A percentile compares a stretch with the other conserved stretches of the same genome.
These are phyloP conservation scores for Creolimax fragrantissima DNA, from an alignment of 78 protist species.

Conservation along the genomic window DNA sequence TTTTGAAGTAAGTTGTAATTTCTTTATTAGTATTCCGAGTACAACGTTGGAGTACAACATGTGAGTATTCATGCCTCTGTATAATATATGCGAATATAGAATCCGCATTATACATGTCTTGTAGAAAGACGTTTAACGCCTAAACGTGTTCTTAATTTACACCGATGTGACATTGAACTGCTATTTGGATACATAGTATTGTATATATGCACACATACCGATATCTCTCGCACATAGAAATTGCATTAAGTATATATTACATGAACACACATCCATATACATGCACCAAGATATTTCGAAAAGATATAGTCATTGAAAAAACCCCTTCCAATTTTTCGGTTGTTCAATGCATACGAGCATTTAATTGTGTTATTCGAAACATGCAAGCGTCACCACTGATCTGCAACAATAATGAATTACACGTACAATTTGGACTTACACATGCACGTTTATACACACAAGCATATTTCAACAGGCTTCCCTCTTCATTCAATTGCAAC, in stretches of 20 bases:
- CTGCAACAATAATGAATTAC: neutral
- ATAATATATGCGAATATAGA: no score
- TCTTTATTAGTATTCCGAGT: no score
- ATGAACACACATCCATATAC: neutral
- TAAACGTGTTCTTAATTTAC: no score
- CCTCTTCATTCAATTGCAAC: no score
- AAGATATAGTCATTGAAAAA: neutral
- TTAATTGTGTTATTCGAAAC: neutral
- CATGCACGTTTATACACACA: neutral
- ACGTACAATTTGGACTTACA: neutral
- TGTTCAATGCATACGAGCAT: neutral
- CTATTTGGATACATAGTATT: neutral
- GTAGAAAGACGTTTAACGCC: no score
- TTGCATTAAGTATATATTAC: neutral
- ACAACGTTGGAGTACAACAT: no score
- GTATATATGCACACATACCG: neutral
- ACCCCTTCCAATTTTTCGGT: neutral
- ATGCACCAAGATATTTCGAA: neutral
- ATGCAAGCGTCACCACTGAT: neutral
- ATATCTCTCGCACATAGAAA: neutral
- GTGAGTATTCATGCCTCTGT: no score
- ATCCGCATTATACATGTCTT: no score
- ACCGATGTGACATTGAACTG: no score
- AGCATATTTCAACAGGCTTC: no score
- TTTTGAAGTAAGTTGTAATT: no score